Conservation (phyloP, 2,329 filamentous ascomycete genomes). For the Aspergillus flavus region DNA sequence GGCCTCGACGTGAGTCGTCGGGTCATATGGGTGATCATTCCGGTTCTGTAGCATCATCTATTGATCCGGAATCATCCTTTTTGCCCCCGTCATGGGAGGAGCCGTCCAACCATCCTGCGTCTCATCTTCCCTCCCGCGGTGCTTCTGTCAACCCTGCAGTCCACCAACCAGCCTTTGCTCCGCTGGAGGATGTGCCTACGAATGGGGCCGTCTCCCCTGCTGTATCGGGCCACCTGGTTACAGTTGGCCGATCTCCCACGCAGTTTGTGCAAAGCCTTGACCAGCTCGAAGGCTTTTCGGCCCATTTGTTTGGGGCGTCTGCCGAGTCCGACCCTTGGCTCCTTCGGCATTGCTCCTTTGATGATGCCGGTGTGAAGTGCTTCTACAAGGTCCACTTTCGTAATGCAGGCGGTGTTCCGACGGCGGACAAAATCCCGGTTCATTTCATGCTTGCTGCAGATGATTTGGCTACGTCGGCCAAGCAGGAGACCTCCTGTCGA, state of each 20-base stretch:
- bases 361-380: slow-evolving; percentile 38
- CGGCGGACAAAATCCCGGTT: slow-evolving; percentile 36
- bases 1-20: slow-evolving; percentile 18
- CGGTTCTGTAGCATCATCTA: slow-evolving; percentile 9
- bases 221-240: slow-evolving; percentile 19
- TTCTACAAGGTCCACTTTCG: slow-evolving; percentile 42
- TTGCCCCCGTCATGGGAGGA: slow-evolving; percentile 10
- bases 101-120: background rate
- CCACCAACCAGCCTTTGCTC: background rate
- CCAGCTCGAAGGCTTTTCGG: slow-evolving; percentile 30
- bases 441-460: slow-evolving; percentile 32
- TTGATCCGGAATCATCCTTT: slow-evolving; percentile 10
- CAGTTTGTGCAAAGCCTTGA: slow-evolving; percentile 35
- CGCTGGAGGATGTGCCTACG: slow-evolving; percentile 17
- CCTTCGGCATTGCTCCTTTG: slow-evolving; percentile 39
- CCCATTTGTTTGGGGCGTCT: slow-evolving; percentile 26
- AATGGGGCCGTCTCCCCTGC: slow-evolving; percentile 18
- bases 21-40: slow-evolving; percentile 13
- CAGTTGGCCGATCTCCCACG: slow-evolving; percentile 21
- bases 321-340: slow-evolving; percentile 41
- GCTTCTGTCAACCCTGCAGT: slow-evolving; percentile 5
- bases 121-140: slow-evolving; percentile 1
- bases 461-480: slow-evolving; percentile 22
- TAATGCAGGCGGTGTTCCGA: slow-evolving; percentile 42
- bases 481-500: slow-evolving; percentile 23